Percentiles rank a stretch among this genome's conserved stretches.
Conservation (phyloP, 2,329 filamentous ascomycete genomes). For the Sporothrix dimorphospora region DNA sequence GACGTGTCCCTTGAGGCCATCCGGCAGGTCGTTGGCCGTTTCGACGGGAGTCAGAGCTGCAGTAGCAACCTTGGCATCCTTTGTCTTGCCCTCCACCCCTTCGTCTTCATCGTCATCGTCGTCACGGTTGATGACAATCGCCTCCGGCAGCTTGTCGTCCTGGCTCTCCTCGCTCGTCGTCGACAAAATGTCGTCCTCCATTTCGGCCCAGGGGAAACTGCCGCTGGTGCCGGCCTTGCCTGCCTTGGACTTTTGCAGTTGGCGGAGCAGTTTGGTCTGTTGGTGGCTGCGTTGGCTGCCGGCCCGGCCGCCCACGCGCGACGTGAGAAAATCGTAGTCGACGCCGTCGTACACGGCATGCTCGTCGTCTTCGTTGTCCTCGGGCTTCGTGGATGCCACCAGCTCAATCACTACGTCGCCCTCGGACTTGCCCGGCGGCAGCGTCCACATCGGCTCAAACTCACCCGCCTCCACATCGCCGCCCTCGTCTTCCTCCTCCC, state of each 20-base stretch:
- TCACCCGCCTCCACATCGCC: constrained; percentile 13
- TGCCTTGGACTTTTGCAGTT: neutral
- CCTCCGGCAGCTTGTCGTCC: neutral
- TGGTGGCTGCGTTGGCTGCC: neutral
- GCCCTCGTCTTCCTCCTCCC: constrained; percentile 28
- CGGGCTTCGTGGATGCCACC: neutral
- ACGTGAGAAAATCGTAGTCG: constrained; percentile 21
- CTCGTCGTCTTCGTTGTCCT: neutral
- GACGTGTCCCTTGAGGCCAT: neutral
- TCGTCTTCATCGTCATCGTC: constrained; percentile 52
- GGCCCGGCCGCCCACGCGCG: neutral
- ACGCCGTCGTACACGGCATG: neutral
- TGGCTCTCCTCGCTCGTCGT: constrained; percentile 27
- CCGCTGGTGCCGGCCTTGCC: neutral
- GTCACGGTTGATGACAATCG: constrained; percentile 25
- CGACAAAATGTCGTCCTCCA: constrained; percentile 28
- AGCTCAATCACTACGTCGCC: constrained; percentile 30
- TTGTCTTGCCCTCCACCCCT: constrained; percentile 44
- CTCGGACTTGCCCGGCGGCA: constrained; percentile 31
- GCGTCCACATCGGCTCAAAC: constrained; percentile 32
- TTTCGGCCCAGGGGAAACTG: constrained; percentile 24
- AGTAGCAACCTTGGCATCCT: neutral
- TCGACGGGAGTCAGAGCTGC: neutral
- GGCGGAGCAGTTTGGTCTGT: neutral
- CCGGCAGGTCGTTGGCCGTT: neutral